phyloP scores from a whole-genome alignment of 192 early-diverging fungal species.

The Jimgerdemannia flammicorona region DNA sequence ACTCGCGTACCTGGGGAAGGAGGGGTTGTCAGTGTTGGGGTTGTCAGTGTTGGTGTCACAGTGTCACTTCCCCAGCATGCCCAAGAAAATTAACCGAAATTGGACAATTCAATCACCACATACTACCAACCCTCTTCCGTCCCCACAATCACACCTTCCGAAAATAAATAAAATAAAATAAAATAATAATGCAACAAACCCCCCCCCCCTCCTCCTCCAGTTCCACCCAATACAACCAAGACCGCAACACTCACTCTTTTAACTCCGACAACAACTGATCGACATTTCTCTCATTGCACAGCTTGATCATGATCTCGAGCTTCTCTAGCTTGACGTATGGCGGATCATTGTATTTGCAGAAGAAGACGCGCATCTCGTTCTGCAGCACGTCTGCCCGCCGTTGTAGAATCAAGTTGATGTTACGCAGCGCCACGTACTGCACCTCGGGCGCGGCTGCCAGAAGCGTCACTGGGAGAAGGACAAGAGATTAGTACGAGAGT shows the following conservation, averaged over 20 bases:
- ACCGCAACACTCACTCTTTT: conserved; percentile 67
- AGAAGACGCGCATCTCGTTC: conserved; percentile 96
- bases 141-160: too few species aligned
- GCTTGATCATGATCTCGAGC: conserved; percentile 87
- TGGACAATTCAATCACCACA: too few species aligned
- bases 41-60: neutral
- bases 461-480: conserved; percentile 64
- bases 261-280: conserved; percentile 93
- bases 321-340: conserved; percentile 97
- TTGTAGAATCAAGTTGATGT: conserved; percentile 95
- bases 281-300: conserved; percentile 81
- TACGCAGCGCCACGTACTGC: conserved; percentile 95
- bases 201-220: too few species aligned
- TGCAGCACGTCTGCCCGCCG: conserved; percentile 78
- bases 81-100: too few species aligned
- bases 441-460: conserved; percentile 86
- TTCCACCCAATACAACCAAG: neutral
- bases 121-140: too few species aligned
- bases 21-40: neutral
- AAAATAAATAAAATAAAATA: neutral
- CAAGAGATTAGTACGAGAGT: neutral
- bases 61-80: too few species aligned
- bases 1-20: conserved; percentile 69
- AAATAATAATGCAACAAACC: neutral
- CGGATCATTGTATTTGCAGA: conserved; percentile 98